A percentile compares a stretch with the other conserved stretches of the same genome.
These are phyloP conservation scores for Lycium barbarum DNA, from an alignment of 257 asterid genomes.

Conservation along the genomic window DNA sequence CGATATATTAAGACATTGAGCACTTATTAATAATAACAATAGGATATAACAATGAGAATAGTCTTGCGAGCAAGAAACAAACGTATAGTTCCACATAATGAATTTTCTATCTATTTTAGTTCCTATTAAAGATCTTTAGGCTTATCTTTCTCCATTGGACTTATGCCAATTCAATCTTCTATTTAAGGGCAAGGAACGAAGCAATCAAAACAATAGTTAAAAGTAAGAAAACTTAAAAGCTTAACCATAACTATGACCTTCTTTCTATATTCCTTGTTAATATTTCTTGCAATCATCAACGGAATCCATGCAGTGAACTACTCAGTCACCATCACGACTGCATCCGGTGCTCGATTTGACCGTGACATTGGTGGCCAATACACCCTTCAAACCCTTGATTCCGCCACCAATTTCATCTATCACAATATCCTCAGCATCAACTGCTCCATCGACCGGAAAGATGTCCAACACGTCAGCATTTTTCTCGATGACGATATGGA, in stretches of 20 bases:
- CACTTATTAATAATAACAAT: too few relatives aligned
- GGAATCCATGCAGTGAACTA: constrained; percentile 46
- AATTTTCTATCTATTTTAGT: neutral
- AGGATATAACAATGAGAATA: neutral
- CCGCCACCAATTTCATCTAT: constrained; percentile 46
- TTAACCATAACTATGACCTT: neutral
- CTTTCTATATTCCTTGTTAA: neutral
- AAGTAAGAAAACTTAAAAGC: neutral
- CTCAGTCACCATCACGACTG: constrained; percentile 27
- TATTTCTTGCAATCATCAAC: constrained; percentile 22
- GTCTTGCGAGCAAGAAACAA: neutral
- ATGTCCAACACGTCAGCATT: constrained; percentile 42
- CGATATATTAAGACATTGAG: neutral
- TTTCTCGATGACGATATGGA: constrained; percentile 55
- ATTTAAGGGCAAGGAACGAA: neutral
- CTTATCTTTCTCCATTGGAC: too few relatives aligned
- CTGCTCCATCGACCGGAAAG: constrained; percentile 40
- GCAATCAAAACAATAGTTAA: neutral
- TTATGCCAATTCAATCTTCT: neutral
- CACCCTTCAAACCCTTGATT: constrained; percentile 29
- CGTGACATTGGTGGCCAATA: constrained; percentile 50
- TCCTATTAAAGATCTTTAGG: neutral
- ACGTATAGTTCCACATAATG: neutral
- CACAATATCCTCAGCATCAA: constrained; percentile 45
- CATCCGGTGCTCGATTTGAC: neutral